Conservation (phyloP, 1,139 yeast species). For the Saccharomycopsis hybrid region DNA sequence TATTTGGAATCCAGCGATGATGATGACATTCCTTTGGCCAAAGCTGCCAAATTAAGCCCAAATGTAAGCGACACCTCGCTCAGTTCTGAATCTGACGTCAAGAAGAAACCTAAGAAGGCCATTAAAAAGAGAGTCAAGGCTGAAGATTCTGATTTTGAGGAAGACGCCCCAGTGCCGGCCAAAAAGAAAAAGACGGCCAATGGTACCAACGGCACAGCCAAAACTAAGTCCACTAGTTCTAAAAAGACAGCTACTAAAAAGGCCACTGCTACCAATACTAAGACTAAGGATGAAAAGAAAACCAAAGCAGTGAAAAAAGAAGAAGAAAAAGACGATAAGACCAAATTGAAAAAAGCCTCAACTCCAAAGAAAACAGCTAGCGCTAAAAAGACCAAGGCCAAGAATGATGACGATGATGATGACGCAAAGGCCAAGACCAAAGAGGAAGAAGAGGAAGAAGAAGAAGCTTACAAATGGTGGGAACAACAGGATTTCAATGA, state of each 20-base stretch:
- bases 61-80: slow-evolving; percentile 22
- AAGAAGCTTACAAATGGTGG: slow-evolving; percentile 78
- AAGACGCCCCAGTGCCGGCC: slow-evolving; percentile 15
- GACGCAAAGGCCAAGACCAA: slow-evolving; percentile 24
- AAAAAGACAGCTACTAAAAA: background rate
- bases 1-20: slow-evolving; percentile 19
- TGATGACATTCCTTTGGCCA: slow-evolving; percentile 23
- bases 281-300: background rate
- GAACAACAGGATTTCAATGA: slow-evolving; percentile 70
- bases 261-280: background rate
- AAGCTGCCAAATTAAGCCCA: slow-evolving; percentile 14
- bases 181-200: background rate
- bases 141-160: slow-evolving; percentile 20
- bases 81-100: background rate
- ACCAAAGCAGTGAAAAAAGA: slow-evolving; percentile 7
- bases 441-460: slow-evolving; percentile 45
- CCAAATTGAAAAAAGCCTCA: slow-evolving; percentile 8
- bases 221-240: background rate
- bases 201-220: background rate
- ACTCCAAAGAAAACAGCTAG: too few species aligned
- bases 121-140: slow-evolving; percentile 8
- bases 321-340: slow-evolving; percentile 7
- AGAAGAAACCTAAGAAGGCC: background rate
- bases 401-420: slow-evolving; percentile 7
- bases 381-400: slow-evolving; percentile 15